Conservation (phyloP, 1,284 basidiomycete species). For the Afroboletus lepidellus region DNA sequence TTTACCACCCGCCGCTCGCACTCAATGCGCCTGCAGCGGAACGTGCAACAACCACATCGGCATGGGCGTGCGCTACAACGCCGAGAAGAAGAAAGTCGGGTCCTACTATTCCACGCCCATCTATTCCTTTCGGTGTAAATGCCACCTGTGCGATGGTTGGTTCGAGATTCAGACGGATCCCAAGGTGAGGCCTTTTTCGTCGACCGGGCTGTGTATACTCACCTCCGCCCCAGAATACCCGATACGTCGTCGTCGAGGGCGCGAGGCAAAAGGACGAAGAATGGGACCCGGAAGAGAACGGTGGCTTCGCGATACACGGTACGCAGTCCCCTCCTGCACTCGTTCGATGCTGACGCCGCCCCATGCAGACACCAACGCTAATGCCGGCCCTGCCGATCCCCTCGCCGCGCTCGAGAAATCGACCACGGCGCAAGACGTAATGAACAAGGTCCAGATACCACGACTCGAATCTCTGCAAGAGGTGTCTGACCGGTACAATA, state of each 20-base stretch:
- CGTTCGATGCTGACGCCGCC: neutral
- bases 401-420: conserved; percentile 88
- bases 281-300: conserved; percentile 95
- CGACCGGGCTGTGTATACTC: neutral
- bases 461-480: conserved; percentile 78
- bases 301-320: conserved; percentile 89
- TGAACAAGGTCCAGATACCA: conserved; percentile 69
- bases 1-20: neutral
- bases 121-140: conserved; percentile 94
- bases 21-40: conserved; percentile 46
- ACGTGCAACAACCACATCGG: conserved; percentile 94
- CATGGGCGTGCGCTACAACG: conserved; percentile 97
- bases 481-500: conserved; percentile 69
- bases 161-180: conserved; percentile 98
- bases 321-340: conserved; percentile 18
- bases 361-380: conserved; percentile 69
- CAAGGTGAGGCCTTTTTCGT: conserved; percentile 53
- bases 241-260: conserved; percentile 90
- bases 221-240: conserved; percentile 69
- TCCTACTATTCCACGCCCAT: conserved; percentile 94
- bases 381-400: conserved; percentile 65
- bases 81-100: conserved; percentile 97
- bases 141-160: conserved; percentile 89
- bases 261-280: conserved; percentile 91
- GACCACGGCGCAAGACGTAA: conserved; percentile 70